A percentile compares a stretch with the other conserved stretches of the same genome.
phyloP scores from a whole-genome alignment of 441 rosid genomes.

The Populus tomentosa region DNA sequence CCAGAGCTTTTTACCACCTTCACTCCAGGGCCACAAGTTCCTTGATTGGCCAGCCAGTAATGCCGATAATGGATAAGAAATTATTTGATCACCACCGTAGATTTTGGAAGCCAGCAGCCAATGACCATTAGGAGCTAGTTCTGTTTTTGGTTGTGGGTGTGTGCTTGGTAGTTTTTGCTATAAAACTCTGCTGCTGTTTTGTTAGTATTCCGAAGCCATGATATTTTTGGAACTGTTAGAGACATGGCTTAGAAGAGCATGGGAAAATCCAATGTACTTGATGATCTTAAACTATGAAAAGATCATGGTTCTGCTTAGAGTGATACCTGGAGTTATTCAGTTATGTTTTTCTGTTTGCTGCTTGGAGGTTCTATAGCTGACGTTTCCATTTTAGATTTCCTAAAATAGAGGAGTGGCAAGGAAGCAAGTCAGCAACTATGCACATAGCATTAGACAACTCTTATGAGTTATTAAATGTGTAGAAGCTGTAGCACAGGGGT shows the following conservation, averaged over 20 bases:
- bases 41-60: conserved; percentile 54
- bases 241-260: not conserved
- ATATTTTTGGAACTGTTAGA: not conserved
- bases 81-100: not conserved
- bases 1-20: conserved; percentile 60
- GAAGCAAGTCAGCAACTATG: not conserved
- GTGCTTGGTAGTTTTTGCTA: not conserved
- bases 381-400: not conserved
- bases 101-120: not conserved
- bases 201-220: not conserved
- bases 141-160: not conserved
- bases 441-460: not conserved
- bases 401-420: not conserved
- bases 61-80: conserved; percentile 12
- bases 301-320: not conserved
- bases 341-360: not conserved
- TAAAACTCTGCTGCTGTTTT: not conserved
- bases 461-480: not conserved
- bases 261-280: not conserved
- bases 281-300: not conserved
- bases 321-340: not conserved
- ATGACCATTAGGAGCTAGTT: not conserved
- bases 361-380: not conserved
- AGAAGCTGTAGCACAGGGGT: not conserved
- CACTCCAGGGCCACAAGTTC: conserved; percentile 64